Evolutionary conservation across 179 eudicot genomes (phyloP).

Genomic region (Sideroxylon spinosum): DNA sequence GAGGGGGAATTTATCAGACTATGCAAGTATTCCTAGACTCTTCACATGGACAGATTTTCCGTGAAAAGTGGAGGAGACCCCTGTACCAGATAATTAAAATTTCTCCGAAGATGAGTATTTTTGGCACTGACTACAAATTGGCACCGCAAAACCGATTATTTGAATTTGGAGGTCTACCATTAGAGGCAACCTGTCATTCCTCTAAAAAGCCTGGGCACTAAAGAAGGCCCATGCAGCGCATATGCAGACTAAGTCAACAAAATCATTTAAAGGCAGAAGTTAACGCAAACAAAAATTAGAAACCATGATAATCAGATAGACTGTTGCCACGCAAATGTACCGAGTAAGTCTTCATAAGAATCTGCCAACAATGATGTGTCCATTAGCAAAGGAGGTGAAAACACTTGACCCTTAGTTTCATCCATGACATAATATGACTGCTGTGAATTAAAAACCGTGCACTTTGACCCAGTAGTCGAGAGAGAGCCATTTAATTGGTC

Average conservation of each 20-base stretch:
- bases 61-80: too few relatives aligned
- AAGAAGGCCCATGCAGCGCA: background rate
- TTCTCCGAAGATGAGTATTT: background rate
- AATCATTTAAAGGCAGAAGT: background rate
- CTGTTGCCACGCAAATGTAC: slow-evolving; percentile 25
- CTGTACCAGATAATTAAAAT: background rate
- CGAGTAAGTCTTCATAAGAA: slow-evolving; percentile 86
- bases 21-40: background rate
- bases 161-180: background rate
- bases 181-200: too few relatives aligned
- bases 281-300: background rate
- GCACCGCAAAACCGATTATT: too few relatives aligned
- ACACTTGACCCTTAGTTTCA: slow-evolving; percentile 74
- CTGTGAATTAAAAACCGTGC: slow-evolving; percentile 54
- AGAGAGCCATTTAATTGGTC: slow-evolving; percentile 56
- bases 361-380: slow-evolving; percentile 70
- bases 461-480: slow-evolving; percentile 58
- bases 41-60: background rate
- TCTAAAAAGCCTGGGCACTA: background rate
- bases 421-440: slow-evolving; percentile 63
- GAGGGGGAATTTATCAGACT: too few relatives aligned
- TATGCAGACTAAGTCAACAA: background rate
- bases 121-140: too few relatives aligned
- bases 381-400: slow-evolving; percentile 88
- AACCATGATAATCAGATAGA: slow-evolving; percentile 11